These are phyloP conservation scores for Candida parachauliodes DNA, from an alignment of 805 yeast genomes.

Conservation along the genomic window DNA sequence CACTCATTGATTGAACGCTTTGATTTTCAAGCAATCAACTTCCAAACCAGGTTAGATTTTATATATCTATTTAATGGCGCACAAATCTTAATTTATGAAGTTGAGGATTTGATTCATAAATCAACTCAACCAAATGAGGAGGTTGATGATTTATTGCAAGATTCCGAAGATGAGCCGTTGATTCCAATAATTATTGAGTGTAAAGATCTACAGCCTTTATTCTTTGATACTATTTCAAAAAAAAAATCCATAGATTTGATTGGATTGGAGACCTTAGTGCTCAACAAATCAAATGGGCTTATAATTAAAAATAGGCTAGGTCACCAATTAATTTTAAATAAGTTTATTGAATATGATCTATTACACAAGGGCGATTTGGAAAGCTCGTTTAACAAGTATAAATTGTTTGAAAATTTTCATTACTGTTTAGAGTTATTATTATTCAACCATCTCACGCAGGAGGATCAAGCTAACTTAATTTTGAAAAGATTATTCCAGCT, in stretches of 20 bases:
- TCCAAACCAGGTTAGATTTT: constrained; percentile 11
- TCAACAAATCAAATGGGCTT: constrained; percentile 20
- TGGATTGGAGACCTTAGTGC: constrained; percentile 37
- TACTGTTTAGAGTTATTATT: constrained; percentile 50
- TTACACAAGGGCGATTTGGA: constrained; percentile 21
- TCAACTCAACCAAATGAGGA: constrained; percentile 12
- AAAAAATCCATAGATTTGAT: constrained; percentile 38
- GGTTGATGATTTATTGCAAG: constrained; percentile 14
- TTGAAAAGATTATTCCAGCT: constrained; percentile 18
- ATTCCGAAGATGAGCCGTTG: constrained; percentile 12
- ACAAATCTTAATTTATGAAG: constrained; percentile 26
- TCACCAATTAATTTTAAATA: constrained; percentile 42
- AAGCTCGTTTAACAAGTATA: constrained; percentile 28
- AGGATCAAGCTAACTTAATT: constrained; percentile 16
- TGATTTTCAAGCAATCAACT: constrained; percentile 21
- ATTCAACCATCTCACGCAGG: constrained; percentile 36
- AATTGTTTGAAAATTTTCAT: constrained; percentile 39
- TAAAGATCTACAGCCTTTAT: constrained; percentile 24
- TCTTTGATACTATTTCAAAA: constrained; percentile 12
- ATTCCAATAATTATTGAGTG: constrained; percentile 27
- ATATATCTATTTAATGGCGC: constrained; percentile 39
- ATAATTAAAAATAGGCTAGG: constrained; percentile 30
- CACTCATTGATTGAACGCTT: constrained; percentile 29
- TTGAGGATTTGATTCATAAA: constrained; percentile 17
- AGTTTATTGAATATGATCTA: constrained; percentile 47